A percentile compares a stretch with the other conserved stretches of the same genome.
Conservation (phyloP, 176 grass and related monocot genomes). For the Ananas comosus region DNA sequence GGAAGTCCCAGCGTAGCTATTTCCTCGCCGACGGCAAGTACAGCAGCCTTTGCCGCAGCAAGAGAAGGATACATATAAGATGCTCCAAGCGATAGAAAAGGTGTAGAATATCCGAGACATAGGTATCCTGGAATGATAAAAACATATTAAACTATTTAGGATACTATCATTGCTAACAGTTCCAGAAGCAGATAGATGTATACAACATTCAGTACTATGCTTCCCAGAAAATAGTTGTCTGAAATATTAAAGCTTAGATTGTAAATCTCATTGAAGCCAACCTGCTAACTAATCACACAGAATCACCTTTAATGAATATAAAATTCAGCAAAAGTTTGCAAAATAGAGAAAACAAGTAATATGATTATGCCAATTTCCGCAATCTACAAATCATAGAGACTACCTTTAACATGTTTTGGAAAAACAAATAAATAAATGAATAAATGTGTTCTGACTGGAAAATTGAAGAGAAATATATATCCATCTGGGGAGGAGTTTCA, state of each 20-base stretch:
- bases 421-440: neutral
- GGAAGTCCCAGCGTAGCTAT: slow-evolving; percentile 83
- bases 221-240: neutral
- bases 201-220: neutral
- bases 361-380: neutral
- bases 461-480: slow-evolving; percentile 10
- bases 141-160: slow-evolving; percentile 1
- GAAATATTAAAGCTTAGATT: neutral
- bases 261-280: neutral
- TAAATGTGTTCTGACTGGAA: neutral
- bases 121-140: slow-evolving; percentile 56
- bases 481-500: slow-evolving; percentile 1
- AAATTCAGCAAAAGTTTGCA: neutral
- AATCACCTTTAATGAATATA: neutral
- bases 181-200: neutral
- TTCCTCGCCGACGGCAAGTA: slow-evolving; percentile 83
- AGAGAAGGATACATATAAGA: slow-evolving; percentile 98
- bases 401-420: neutral
- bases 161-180: neutral
- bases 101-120: slow-evolving; percentile 87
- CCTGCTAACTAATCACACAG: neutral
- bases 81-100: slow-evolving; percentile 86
- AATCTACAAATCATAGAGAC: neutral
- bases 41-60: slow-evolving; percentile 77
- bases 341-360: neutral